These are phyloP conservation scores for Candida pseudocylindracea DNA, from an alignment of 1,139 yeast species.

Conservation along the genomic window DNA sequence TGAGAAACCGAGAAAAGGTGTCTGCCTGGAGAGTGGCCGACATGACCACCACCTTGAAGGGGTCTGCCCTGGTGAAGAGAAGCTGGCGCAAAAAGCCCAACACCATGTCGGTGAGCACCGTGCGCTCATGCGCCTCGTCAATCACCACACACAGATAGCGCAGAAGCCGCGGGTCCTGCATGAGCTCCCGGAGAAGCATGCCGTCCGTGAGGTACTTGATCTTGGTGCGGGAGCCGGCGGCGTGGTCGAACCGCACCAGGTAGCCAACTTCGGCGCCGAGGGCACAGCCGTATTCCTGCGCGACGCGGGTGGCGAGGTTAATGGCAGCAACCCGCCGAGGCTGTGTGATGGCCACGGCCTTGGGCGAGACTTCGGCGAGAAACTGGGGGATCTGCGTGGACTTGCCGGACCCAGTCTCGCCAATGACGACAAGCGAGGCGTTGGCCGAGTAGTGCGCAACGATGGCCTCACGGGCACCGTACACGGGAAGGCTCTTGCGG, in stretches of 20 bases:
- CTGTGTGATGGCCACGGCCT: conserved; percentile 75
- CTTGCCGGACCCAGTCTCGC: conserved; percentile 97
- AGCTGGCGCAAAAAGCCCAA: conserved; percentile 71
- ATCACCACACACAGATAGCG: conserved; percentile 62
- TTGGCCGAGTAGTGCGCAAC: conserved; percentile 28
- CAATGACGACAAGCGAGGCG: conserved; percentile 66
- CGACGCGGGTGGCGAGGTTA: conserved; percentile 77
- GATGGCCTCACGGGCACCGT: conserved; percentile 8
- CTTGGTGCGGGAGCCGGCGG: conserved; percentile 24
- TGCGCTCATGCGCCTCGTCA: conserved; percentile 97
- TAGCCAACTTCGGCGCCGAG: conserved; percentile 84
- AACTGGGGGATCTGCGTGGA: conserved; percentile 96
- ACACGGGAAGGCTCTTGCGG: background rate
- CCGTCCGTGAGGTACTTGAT: conserved; percentile 89
- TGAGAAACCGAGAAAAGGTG: conserved; percentile 56
- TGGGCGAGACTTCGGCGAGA: conserved; percentile 26
- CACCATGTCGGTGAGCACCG: conserved; percentile 72
- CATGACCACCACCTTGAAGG: conserved; percentile 46
- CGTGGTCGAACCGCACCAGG: conserved; percentile 57
- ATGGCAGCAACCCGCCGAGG: conserved; percentile 98
- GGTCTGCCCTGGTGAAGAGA: conserved; percentile 24
- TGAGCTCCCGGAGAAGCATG: conserved; percentile 81
- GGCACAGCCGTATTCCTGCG: conserved; percentile 63
- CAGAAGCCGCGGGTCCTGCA: conserved; percentile 44
- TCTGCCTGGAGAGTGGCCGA: conserved; percentile 96